These are phyloP conservation scores for Soucietia sequanensis DNA, from an alignment of 805 yeast species.

Conservation along the genomic window DNA sequence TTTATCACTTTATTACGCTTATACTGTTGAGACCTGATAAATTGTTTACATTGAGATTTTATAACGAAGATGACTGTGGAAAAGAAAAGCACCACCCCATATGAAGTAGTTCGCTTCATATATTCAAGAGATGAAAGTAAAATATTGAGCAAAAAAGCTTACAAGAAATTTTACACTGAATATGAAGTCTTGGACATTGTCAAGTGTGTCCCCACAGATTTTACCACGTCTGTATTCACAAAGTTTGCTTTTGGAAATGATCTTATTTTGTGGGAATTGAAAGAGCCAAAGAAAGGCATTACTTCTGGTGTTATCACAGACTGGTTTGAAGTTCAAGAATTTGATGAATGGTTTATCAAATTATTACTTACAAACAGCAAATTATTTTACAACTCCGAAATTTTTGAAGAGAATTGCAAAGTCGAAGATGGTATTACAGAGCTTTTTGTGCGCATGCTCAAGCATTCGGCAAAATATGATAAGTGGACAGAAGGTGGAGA, in stretches of 20 bases:
- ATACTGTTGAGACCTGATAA: no score
- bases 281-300: not conserved
- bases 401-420: conserved; percentile 5
- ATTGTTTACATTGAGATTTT: no score
- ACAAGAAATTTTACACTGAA: no score
- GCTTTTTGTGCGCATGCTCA: conserved; percentile 45
- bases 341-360: conserved; percentile 34
- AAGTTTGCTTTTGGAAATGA: no score
- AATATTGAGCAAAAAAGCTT: no score
- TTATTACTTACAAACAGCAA: conserved; percentile 21
- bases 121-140: conserved; percentile 20
- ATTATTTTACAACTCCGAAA: conserved; percentile 3
- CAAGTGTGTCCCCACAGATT: no score
- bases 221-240: no score
- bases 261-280: not conserved
- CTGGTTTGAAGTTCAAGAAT: conserved; percentile 16
- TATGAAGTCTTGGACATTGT: no score
- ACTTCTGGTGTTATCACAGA: conserved; percentile 29
- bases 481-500: conserved; percentile 50
- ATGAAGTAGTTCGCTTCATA: conserved; percentile 25
- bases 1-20: no score
- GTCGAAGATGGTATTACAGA: conserved; percentile 25
- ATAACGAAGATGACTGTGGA: conserved; percentile 2
- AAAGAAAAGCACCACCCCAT: conserved; percentile 17
- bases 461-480: conserved; percentile 47